Conservation (phyloP, 1,139 yeast species). For the Suhomyces coccinellae region DNA sequence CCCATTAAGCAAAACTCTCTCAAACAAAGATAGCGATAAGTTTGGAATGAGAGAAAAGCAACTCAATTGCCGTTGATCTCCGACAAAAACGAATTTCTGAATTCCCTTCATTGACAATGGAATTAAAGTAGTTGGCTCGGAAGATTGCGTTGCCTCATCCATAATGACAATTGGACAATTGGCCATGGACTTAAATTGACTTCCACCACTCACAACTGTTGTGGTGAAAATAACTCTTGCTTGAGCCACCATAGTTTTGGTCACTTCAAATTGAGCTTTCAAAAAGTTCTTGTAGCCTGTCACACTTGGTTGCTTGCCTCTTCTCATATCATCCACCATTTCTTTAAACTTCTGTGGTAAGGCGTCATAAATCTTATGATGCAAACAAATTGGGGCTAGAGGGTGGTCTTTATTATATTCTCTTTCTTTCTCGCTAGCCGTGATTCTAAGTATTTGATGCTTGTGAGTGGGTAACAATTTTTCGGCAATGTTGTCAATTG, state of each 20-base stretch:
- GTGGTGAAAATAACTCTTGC: constrained; percentile 72
- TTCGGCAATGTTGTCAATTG: constrained; percentile 76
- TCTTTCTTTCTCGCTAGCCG: constrained; percentile 59
- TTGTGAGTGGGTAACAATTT: constrained; percentile 54
- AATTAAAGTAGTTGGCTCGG: constrained; percentile 68
- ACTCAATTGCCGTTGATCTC: constrained; percentile 66
- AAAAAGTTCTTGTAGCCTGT: constrained; percentile 50
- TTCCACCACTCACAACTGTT: constrained; percentile 70
- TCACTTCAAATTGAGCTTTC: constrained; percentile 42
- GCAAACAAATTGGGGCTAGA: constrained; percentile 59
- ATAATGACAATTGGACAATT: constrained; percentile 67
- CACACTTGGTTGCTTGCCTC: constrained; percentile 37
- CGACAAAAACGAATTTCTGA: constrained; percentile 67
- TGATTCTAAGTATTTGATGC: constrained; percentile 57
- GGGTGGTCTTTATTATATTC: constrained; percentile 60
- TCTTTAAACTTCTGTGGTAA: constrained; percentile 48
- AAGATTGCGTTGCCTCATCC: constrained; percentile 50
- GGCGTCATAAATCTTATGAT: constrained; percentile 55
- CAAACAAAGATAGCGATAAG: constrained; percentile 58
- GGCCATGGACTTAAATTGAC: constrained; percentile 54
- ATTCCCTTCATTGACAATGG: constrained; percentile 71
- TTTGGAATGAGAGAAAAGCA: constrained; percentile 67
- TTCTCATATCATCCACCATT: constrained; percentile 39
- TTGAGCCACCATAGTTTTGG: constrained; percentile 55
- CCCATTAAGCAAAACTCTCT: constrained; percentile 56